These are phyloP conservation scores for Pichia eremophila DNA, from an alignment of 805 yeast species.

Conservation along the genomic window DNA sequence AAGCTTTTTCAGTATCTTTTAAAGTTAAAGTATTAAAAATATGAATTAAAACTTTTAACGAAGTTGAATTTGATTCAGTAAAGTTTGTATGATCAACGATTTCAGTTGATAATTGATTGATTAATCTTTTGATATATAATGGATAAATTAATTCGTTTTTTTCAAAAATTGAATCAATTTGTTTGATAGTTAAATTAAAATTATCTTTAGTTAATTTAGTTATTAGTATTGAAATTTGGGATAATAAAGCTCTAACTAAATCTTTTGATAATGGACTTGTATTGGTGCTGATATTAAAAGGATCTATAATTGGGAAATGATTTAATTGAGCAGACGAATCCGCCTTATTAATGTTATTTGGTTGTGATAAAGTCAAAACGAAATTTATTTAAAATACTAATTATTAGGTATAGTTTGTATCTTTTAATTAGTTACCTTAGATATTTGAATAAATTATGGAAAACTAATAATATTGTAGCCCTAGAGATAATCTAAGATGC, in stretches of 20 bases:
- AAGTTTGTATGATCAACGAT: constrained; percentile 10
- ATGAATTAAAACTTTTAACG: constrained; percentile 14
- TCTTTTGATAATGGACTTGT: constrained; percentile 10
- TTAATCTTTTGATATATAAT: constrained; percentile 24
- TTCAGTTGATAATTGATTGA: constrained; percentile 24
- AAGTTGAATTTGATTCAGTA: constrained; percentile 14
- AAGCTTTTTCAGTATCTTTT: constrained; percentile 11
- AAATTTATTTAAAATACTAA: background rate
- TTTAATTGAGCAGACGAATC: constrained; percentile 13
- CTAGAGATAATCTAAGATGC: too few relatives aligned
- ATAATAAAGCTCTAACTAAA: constrained; percentile 28
- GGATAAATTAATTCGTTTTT: constrained; percentile 27
- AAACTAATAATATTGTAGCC: too few relatives aligned
- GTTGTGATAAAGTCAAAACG: constrained; percentile 7
- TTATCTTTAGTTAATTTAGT: constrained; percentile 34
- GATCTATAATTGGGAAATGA: background rate
- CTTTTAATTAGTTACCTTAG: too few relatives aligned
- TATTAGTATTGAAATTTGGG: constrained; percentile 46
- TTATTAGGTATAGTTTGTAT: too few relatives aligned
- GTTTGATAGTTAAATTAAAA: constrained; percentile 30
- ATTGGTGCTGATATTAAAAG: background rate
- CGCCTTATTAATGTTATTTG: constrained; percentile 16
- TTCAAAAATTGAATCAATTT: constrained; percentile 39
- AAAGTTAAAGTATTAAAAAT: constrained; percentile 19
- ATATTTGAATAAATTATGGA: too few relatives aligned